Conservation (phyloP, 768 basidiomycete genomes). For the Lactarius evosmus region DNA sequence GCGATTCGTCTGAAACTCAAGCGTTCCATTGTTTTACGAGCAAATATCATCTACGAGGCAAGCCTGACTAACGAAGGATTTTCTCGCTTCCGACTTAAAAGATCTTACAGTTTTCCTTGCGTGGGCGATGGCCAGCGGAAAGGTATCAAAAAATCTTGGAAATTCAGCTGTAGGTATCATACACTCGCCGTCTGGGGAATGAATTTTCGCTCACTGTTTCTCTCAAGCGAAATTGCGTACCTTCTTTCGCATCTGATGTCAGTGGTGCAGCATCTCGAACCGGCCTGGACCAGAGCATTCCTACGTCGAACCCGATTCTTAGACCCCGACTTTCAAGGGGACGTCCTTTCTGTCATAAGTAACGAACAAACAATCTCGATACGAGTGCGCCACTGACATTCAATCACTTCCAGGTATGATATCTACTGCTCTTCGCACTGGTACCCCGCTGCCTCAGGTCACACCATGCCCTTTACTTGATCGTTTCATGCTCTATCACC, state of each 20-base stretch:
- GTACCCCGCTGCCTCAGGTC: conserved; percentile 76
- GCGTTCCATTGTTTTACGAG: conserved; percentile 51
- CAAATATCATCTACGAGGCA: conserved; percentile 68
- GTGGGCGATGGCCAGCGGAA: conserved; percentile 77
- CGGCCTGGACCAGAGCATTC: conserved; percentile 74
- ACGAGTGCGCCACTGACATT: background rate
- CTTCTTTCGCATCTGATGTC: conserved; percentile 72
- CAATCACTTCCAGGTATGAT: conserved; percentile 54
- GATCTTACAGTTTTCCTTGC: conserved; percentile 58
- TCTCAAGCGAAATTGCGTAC: conserved; percentile 59
- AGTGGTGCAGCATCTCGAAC: conserved; percentile 67
- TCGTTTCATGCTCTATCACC: conserved; percentile 45
- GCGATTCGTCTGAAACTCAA: conserved; percentile 74
- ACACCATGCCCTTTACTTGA: conserved; percentile 68
- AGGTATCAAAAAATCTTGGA: conserved; percentile 69
- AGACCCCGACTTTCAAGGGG: conserved; percentile 81
- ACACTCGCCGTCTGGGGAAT: background rate
- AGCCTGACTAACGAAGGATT: conserved; percentile 21
- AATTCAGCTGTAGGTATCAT: conserved; percentile 54
- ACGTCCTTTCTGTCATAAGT: conserved; percentile 81
- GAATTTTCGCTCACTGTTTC: conserved; percentile 16
- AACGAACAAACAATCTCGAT: conserved; percentile 28
- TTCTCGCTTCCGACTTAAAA: background rate
- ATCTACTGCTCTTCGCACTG: conserved; percentile 70
- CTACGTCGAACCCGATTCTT: conserved; percentile 69